phyloP scores from a whole-genome alignment of 2,329 filamentous ascomycete species.

The Ilyonectria sp. region DNA sequence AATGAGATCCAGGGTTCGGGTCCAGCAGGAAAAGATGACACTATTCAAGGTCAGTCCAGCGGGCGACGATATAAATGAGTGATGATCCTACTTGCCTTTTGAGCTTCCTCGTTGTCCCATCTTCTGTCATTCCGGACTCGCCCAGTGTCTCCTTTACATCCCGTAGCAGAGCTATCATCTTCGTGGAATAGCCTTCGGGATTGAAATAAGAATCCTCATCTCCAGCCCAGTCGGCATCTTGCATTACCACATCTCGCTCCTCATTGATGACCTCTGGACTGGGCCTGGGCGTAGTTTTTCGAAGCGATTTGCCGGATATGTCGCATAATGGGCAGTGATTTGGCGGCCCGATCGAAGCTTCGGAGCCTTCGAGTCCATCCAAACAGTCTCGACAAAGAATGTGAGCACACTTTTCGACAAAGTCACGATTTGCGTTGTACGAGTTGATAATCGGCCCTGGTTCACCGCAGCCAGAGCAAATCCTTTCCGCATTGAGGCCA shows the following conservation, averaged over 20 bases:
- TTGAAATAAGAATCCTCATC: slow-evolving; percentile 49
- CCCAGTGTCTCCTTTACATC: slow-evolving; percentile 45
- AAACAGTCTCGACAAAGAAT: slow-evolving; percentile 51
- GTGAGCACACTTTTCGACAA: slow-evolving; percentile 49
- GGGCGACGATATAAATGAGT: too few relatives aligned
- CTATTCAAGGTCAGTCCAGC: slow-evolving; percentile 46
- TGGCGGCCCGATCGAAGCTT: neutral
- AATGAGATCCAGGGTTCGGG: slow-evolving; percentile 57
- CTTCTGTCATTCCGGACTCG: neutral
- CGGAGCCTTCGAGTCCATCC: slow-evolving; percentile 36
- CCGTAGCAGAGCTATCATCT: slow-evolving; percentile 51
- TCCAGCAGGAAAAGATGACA: slow-evolving; percentile 65
- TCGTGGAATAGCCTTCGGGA: slow-evolving; percentile 49
- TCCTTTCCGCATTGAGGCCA: slow-evolving; percentile 44
- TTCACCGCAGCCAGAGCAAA: slow-evolving; percentile 52
- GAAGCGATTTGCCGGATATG: neutral
- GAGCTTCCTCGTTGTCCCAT: neutral
- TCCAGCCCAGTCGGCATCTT: neutral
- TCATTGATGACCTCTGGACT: neutral
- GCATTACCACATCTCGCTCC: neutral
- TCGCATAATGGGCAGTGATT: neutral
- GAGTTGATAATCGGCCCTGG: slow-evolving; percentile 50
- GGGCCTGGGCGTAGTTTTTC: neutral
- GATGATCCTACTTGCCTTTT: slow-evolving; percentile 7
- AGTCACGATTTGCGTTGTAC: slow-evolving; percentile 34